Evolutionary conservation across 2,329 filamentous ascomycete species (phyloP).

Genomic region (Dendryphion nanum): DNA sequence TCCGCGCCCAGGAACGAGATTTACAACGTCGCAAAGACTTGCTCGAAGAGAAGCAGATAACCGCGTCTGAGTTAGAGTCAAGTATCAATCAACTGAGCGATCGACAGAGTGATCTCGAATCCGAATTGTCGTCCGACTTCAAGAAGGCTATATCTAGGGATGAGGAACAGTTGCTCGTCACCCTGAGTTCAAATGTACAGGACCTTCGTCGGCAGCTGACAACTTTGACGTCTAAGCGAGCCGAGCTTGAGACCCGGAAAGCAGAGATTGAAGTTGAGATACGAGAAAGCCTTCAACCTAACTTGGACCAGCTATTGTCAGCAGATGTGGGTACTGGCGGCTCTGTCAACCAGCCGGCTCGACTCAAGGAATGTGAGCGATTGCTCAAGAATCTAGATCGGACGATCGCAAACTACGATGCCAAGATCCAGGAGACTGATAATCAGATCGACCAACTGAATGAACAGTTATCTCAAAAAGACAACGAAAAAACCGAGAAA

Average conservation of each 20-base stretch:
- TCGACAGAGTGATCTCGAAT: slow-evolving; percentile 72
- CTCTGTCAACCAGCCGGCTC: slow-evolving; percentile 53
- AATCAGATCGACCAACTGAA: slow-evolving; percentile 63
- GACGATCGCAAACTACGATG: slow-evolving; percentile 63
- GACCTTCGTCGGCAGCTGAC: slow-evolving; percentile 75
- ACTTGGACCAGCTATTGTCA: slow-evolving; percentile 71
- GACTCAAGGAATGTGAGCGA: slow-evolving; percentile 73
- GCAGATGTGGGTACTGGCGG: slow-evolving; percentile 50
- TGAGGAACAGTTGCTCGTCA: slow-evolving; percentile 81
- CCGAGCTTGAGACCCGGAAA: slow-evolving; percentile 78
- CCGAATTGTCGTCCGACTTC: slow-evolving; percentile 82
- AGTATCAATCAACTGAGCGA: slow-evolving; percentile 59
- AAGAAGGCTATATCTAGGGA: slow-evolving; percentile 80
- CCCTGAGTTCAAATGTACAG: slow-evolving; percentile 66
- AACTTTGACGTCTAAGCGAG: slow-evolving; percentile 68
- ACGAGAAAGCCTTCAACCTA: slow-evolving; percentile 82
- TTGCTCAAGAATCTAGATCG: slow-evolving; percentile 78
- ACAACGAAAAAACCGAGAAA: slow-evolving; percentile 60
- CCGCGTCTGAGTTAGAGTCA: slow-evolving; percentile 68
- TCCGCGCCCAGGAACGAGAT: slow-evolving; percentile 72
- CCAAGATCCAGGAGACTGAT: slow-evolving; percentile 73
- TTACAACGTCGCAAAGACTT: slow-evolving; percentile 71
- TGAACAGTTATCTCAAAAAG: slow-evolving; percentile 56
- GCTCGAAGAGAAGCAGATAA: slow-evolving; percentile 67
- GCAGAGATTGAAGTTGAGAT: slow-evolving; percentile 82